phyloP scores from a whole-genome alignment of 176 grass and related monocot species.

The Oryza brachyantha region DNA sequence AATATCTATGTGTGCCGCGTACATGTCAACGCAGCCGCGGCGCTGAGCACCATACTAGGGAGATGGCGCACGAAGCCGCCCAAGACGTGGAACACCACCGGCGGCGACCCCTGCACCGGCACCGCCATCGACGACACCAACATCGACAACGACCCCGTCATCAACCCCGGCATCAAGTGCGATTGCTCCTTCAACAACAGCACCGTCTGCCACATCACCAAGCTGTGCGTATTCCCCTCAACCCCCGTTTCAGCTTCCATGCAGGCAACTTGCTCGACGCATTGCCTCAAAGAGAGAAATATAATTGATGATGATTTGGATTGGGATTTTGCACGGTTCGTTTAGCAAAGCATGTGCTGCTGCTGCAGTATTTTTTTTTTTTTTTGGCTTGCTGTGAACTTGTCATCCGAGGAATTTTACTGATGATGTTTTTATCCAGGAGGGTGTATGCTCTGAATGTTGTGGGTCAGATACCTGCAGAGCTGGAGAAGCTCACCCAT shows the following conservation, averaged over 20 bases:
- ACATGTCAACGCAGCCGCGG: conserved; percentile 28
- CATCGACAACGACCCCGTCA: background rate
- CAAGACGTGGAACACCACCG: conserved; percentile 67
- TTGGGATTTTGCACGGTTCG: too few relatives aligned
- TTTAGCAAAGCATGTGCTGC: too few relatives aligned
- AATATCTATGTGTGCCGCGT: too few relatives aligned
- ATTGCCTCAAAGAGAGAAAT: background rate
- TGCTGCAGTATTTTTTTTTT: background rate
- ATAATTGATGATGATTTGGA: too few relatives aligned
- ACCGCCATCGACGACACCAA: conserved; percentile 31
- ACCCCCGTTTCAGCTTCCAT: background rate
- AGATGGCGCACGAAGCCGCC: conserved; percentile 36
- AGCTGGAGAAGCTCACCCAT: conserved; percentile 51
- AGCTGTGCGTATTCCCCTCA: conserved; percentile 18
- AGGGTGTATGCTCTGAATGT: conserved; percentile 39
- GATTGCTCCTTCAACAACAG: conserved; percentile 35
- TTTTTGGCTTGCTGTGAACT: too few relatives aligned
- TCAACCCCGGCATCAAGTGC: conserved; percentile 65
- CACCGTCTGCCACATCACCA: conserved; percentile 57
- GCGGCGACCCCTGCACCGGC: conserved; percentile 71
- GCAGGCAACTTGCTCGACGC: background rate
- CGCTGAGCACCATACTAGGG: conserved; percentile 49
- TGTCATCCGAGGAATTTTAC: background rate
- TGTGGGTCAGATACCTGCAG: conserved; percentile 50
- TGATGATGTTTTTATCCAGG: conserved; percentile 33